phyloP scores from a whole-genome alignment of 139 green algal genomes.

The Tetradesmus lagerheimii region DNA sequence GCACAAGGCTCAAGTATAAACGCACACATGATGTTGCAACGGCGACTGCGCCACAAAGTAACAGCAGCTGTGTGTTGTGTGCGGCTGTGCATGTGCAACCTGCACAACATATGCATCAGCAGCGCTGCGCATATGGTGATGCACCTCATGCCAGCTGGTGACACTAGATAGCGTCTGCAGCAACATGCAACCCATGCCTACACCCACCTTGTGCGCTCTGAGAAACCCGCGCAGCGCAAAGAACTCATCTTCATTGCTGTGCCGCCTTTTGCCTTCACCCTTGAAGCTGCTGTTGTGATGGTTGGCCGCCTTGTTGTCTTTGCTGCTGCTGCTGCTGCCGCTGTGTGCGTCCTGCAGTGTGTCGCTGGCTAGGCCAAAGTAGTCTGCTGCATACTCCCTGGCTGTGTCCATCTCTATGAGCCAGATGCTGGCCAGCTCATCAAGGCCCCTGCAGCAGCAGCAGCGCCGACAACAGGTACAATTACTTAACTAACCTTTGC shows the following conservation, averaged over 20 bases:
- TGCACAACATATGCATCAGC: no score
- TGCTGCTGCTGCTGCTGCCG: background rate
- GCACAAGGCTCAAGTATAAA: background rate
- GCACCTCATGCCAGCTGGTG: background rate
- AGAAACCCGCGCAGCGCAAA: slow-evolving; percentile 28
- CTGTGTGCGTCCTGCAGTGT: background rate
- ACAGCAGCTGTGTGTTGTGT: background rate
- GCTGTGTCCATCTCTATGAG: background rate
- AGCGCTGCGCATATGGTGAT: no score
- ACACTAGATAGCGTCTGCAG: no score
- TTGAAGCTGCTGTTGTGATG: background rate
- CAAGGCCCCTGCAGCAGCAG: slow-evolving; percentile 3
- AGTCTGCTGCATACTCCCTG: background rate
- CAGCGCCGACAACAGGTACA: background rate
- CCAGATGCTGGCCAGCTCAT: slow-evolving; percentile 9
- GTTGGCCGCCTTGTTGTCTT: background rate
- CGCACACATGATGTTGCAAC: background rate
- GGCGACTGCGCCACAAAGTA: no score
- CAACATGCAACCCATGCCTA: no score
- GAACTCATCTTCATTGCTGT: background rate
- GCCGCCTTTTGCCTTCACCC: background rate
- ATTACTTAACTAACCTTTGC: no score
- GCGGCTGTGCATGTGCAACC: no score
- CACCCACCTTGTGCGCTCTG: background rate
- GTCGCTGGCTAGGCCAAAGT: background rate